phyloP scores from a whole-genome alignment of 192 early-diverging fungal genomes.

The Mortierella alpina region DNA sequence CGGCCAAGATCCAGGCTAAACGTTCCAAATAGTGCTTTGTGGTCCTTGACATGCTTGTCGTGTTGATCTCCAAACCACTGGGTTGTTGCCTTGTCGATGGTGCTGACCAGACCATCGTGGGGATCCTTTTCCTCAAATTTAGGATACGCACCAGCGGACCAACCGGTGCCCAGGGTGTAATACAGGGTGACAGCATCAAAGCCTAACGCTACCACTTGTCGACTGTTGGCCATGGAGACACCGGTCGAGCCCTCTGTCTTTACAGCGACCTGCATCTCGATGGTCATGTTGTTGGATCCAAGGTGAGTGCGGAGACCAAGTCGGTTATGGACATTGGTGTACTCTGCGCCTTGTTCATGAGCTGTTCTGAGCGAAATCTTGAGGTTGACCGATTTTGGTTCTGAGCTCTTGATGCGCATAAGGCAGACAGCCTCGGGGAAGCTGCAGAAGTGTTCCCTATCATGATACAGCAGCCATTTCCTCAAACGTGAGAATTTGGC shows the following conservation, averaged over 20 bases:
- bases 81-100: conserved; percentile 16
- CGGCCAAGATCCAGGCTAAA: conserved; percentile 24
- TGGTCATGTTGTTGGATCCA: conserved; percentile 39
- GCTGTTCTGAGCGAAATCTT: conserved; percentile 24
- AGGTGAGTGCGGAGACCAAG: conserved; percentile 27
- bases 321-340: conserved; percentile 41
- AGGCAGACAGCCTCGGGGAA: conserved; percentile 43
- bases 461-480: not conserved
- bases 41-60: conserved; percentile 31
- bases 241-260: conserved; percentile 35
- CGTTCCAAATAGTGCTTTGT: conserved; percentile 13
- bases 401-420: conserved; percentile 30
- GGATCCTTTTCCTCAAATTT: conserved; percentile 37
- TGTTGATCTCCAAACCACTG: conserved; percentile 30
- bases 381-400: conserved; percentile 47
- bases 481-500: not conserved
- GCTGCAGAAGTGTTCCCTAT: conserved; percentile 52
- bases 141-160: conserved; percentile 17
- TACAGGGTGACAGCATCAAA: conserved; percentile 38
- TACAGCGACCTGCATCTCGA: conserved; percentile 34
- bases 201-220: conserved; percentile 31
- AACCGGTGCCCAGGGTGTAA: conserved; percentile 30
- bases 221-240: conserved; percentile 45
- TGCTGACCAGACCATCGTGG: conserved; percentile 19
- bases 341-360: conserved; percentile 12